Percentiles rank a stretch among this genome's conserved stretches.
These are phyloP conservation scores for Abortiporus biennis DNA, from an alignment of 1,284 basidiomycete genomes.

Conservation along the genomic window DNA sequence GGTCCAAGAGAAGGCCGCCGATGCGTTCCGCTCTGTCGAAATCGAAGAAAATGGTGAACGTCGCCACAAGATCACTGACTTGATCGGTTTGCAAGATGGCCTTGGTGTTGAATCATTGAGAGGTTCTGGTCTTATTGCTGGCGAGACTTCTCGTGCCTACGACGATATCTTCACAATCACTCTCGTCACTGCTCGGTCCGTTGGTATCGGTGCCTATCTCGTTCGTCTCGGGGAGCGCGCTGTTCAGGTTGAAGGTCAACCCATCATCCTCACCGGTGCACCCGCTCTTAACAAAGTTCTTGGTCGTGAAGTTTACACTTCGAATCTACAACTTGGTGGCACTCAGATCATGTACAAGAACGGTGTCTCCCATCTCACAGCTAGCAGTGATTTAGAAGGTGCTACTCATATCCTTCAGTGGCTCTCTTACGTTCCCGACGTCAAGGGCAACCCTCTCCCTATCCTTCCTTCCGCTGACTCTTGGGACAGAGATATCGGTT, in stretches of 20 bases:
- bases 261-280: slow-evolving; percentile 98
- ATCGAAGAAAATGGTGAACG: slow-evolving; percentile 82
- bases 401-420: slow-evolving; percentile 91
- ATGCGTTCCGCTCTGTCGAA: slow-evolving; percentile 79
- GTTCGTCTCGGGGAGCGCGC: slow-evolving; percentile 97
- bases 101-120: slow-evolving; percentile 97
- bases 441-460: slow-evolving; percentile 74
- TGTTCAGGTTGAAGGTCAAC: slow-evolving; percentile 98
- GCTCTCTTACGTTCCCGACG: slow-evolving; percentile 90
- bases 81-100: slow-evolving; percentile 95
- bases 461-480: slow-evolving; percentile 66
- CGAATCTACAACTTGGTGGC: slow-evolving; percentile 97
- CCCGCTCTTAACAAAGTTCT: slow-evolving; percentile 98
- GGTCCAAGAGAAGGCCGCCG: slow-evolving; percentile 74
- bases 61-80: slow-evolving; percentile 92
- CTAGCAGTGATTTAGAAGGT: slow-evolving; percentile 91
- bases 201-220: slow-evolving; percentile 99
- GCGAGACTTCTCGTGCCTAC: slow-evolving; percentile 96
- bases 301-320: slow-evolving; percentile 98
- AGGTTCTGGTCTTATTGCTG: slow-evolving; percentile 97
- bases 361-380: slow-evolving; percentile 95
- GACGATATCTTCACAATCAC: slow-evolving; percentile 99
- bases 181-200: slow-evolving; percentile 96
- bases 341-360: slow-evolving; percentile 99
- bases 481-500: slow-evolving; percentile 94